Conservation (phyloP, 2,329 filamentous ascomycete species). For the Colletotrichum sp. region DNA sequence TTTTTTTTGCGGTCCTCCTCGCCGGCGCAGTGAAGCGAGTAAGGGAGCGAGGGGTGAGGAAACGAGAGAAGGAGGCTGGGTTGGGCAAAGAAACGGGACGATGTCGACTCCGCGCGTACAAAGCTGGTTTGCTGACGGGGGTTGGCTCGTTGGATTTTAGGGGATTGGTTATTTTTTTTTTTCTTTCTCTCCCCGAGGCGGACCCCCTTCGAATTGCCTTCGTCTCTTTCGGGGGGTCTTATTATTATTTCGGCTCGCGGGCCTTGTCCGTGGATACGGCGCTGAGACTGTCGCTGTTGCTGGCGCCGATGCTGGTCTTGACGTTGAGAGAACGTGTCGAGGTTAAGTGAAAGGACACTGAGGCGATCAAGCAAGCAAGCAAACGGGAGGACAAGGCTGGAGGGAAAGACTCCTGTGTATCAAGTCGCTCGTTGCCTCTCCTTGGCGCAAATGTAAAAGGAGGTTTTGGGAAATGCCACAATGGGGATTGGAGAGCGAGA, state of each 20-base stretch:
- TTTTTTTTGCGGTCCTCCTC: constrained; percentile 34
- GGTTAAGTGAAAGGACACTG: neutral
- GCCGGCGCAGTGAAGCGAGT: constrained; percentile 16
- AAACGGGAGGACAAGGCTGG: neutral
- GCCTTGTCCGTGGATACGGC: neutral
- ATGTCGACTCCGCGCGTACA: constrained; percentile 14
- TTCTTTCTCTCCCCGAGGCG: neutral
- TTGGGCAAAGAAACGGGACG: constrained; percentile 14
- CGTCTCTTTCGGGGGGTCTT: constrained; percentile 8
- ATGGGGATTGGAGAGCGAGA: neutral
- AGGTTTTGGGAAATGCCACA: neutral
- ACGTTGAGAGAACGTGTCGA: neutral
- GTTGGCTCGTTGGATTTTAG: constrained; percentile 16
- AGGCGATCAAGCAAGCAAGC: neutral
- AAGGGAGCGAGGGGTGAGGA: constrained; percentile 17
- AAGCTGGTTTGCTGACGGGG: constrained; percentile 16
- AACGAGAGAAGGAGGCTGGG: constrained; percentile 16
- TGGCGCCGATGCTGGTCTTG: neutral
- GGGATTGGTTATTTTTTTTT: constrained; percentile 4
- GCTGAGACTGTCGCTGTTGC: neutral
- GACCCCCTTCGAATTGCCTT: constrained; percentile 1
- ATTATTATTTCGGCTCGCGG: constrained; percentile 12
- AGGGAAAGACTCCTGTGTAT: neutral
- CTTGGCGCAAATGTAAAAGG: neutral
- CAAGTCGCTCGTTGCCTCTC: constrained; percentile 5